phyloP scores from a whole-genome alignment of 2,329 filamentous ascomycete genomes.

The Hymenotorrendiella dingleyae region DNA sequence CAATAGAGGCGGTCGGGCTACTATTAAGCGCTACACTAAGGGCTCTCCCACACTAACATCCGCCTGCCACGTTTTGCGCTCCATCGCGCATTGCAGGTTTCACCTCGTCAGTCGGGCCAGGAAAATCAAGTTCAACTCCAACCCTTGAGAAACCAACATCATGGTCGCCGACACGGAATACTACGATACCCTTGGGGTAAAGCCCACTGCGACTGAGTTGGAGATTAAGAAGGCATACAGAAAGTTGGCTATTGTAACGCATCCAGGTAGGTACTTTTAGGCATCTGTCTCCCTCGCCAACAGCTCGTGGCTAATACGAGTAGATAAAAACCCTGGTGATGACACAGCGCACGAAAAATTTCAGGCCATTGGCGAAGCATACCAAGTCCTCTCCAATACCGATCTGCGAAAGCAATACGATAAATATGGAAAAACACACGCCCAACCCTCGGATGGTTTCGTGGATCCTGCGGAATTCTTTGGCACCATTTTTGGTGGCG shows the following conservation, averaged over 20 bases:
- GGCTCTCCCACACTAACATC: background rate
- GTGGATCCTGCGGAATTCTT: conserved; percentile 97
- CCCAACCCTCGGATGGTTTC: conserved; percentile 86
- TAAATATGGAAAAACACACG: conserved; percentile 93
- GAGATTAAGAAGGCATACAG: conserved; percentile 98
- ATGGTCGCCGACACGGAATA: conserved; percentile 32
- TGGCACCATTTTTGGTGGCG: conserved; percentile 94
- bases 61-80: background rate
- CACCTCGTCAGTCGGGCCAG: no score
- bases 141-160: background rate
- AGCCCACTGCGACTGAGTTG: conserved; percentile 77
- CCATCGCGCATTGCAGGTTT: no score
- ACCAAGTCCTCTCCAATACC: conserved; percentile 78
- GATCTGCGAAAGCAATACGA: conserved; percentile 90
- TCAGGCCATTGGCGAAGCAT: conserved; percentile 73
- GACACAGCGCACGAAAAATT: conserved; percentile 91
- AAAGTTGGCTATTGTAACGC: conserved; percentile 88
- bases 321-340: conserved; percentile 98
- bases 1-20: background rate
- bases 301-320: conserved; percentile 14
- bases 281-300: background rate
- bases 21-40: background rate
- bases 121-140: conserved; percentile 2
- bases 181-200: conserved; percentile 71
- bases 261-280: conserved; percentile 38